Percentiles rank a stretch among this genome's conserved stretches.
phyloP scores from a whole-genome alignment of 257 asterid genomes.

The Solanum paucissectum region DNA sequence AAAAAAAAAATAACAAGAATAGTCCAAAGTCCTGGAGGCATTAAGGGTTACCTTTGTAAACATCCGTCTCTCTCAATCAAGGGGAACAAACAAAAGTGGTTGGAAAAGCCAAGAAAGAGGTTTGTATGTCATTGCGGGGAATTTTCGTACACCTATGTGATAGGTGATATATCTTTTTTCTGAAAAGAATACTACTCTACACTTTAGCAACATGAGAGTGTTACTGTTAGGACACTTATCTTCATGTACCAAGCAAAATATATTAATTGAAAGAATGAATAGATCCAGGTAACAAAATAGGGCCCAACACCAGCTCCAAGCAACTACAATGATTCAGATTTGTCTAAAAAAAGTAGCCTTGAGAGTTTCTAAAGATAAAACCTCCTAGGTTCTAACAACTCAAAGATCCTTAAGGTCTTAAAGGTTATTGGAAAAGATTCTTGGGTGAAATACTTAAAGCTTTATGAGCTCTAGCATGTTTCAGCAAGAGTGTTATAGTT shows the following conservation, averaged over 20 bases:
- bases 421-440: background rate
- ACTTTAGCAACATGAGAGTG: background rate
- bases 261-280: too few species aligned
- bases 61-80: too few species aligned
- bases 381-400: background rate
- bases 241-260: background rate
- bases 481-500: background rate
- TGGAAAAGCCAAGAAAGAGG: background rate
- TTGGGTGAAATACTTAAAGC: background rate
- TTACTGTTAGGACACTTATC: background rate
- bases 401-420: background rate
- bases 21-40: background rate
- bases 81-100: background rate
- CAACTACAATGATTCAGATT: background rate
- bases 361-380: background rate
- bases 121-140: too few species aligned
- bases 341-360: background rate
- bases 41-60: too few species aligned
- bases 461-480: background rate
- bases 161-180: too few species aligned
- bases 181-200: background rate
- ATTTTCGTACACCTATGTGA: background rate
- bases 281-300: background rate
- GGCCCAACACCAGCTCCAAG: background rate
- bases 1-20: too few species aligned